Conservation (phyloP, 768 basidiomycete species). For the Tricholoma saponaceum region DNA sequence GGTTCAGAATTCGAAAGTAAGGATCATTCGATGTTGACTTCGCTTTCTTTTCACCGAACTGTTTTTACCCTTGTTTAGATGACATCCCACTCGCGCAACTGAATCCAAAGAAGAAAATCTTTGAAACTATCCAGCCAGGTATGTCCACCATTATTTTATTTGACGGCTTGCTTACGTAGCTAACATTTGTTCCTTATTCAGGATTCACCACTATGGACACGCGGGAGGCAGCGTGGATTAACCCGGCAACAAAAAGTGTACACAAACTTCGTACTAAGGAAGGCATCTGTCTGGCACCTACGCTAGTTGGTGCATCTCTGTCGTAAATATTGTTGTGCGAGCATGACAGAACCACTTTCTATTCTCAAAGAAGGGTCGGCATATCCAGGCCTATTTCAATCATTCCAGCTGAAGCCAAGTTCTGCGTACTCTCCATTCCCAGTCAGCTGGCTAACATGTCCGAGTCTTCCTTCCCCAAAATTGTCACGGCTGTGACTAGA, state of each 20-base stretch:
- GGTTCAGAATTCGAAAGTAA: conserved; percentile 81
- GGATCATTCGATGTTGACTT: conserved; percentile 14
- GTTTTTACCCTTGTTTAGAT: conserved; percentile 29
- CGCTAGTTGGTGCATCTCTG: conserved; percentile 85
- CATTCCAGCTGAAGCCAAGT: too few relatives aligned
- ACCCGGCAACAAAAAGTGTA: conserved; percentile 70
- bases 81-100: conserved; percentile 74
- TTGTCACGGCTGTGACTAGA: too few relatives aligned
- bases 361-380: too few relatives aligned
- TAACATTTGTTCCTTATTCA: conserved; percentile 18
- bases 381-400: too few relatives aligned
- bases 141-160: conserved; percentile 1
- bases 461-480: too few relatives aligned
- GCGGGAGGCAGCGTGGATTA: conserved; percentile 90
- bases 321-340: conserved; percentile 47
- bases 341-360: not conserved
- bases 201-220: conserved; percentile 89
- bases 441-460: too few relatives aligned
- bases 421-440: too few relatives aligned
- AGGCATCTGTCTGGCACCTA: conserved; percentile 78
- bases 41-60: not conserved
- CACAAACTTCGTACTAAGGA: conserved; percentile 85
- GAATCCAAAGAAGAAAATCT: conserved; percentile 99
- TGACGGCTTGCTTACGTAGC: not conserved
- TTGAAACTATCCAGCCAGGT: conserved; percentile 95